Percentiles rank a stretch among this genome's conserved stretches.
Conservation (phyloP, 2,329 filamentous ascomycete species). For the Aspergillus clavatus region DNA sequence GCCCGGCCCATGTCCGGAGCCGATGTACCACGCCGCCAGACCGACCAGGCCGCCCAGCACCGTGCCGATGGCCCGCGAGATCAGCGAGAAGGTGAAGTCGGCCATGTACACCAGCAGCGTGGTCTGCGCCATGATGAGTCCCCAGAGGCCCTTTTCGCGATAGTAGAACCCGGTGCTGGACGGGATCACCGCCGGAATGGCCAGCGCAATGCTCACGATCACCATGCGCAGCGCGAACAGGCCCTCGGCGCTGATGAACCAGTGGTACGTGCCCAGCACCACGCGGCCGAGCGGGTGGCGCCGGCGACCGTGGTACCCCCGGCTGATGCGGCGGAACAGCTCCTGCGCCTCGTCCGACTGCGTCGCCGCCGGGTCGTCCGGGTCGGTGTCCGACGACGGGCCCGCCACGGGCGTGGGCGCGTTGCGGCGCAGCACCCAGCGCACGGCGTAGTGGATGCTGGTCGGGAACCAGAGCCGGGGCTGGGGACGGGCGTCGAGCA, state of each 20-base stretch:
- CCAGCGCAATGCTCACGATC: conserved; percentile 42
- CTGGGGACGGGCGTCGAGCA: conserved; percentile 35
- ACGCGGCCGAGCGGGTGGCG: conserved; percentile 22
- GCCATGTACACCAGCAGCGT: conserved; percentile 48
- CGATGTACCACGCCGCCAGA: conserved; percentile 50
- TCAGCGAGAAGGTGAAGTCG: conserved; percentile 47
- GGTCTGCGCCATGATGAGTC: conserved; percentile 49
- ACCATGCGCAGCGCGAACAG: conserved; percentile 49
- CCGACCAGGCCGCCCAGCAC: conserved; percentile 46
- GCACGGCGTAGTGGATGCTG: conserved; percentile 35
- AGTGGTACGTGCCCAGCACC: conserved; percentile 30
- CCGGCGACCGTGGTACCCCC: conserved; percentile 21
- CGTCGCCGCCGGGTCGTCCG: conserved; percentile 20
- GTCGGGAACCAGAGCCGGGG: conserved; percentile 43
- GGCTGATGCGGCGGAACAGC: conserved; percentile 34
- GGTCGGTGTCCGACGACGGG: conserved; percentile 18
- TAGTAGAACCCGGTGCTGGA: conserved; percentile 48
- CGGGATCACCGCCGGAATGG: conserved; percentile 42
- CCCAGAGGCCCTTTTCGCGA: conserved; percentile 51
- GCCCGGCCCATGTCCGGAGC: conserved; percentile 45
- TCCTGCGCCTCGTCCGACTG: conserved; percentile 34
- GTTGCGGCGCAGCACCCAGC: conserved; percentile 34
- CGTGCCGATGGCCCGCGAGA: conserved; percentile 42
- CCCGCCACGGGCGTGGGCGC: conserved; percentile 18
- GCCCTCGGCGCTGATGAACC: conserved; percentile 41